Base-by-base conservation (phyloP, 495 filamentous ascomycete species). In the Aspergillus carlsbadensis region DNA sequence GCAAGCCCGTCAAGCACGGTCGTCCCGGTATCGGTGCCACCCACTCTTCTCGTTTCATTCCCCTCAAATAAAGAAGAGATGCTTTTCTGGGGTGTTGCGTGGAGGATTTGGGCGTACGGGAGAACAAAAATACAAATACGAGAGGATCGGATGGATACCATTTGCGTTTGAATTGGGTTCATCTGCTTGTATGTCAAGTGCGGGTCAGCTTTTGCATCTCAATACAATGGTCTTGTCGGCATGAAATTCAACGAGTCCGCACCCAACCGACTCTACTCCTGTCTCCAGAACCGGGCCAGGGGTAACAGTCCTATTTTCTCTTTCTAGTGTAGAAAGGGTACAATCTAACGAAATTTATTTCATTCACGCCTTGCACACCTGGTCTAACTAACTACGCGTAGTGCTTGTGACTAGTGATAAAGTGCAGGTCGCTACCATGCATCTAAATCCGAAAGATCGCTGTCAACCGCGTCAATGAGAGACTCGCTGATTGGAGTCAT, bases 1-100 rank as follows among this genome's bases (percentile, higher is more conserved):
- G 92, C 88, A 95, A 94, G 81, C 94, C 94, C 65, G 94, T 98
- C 84, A 98, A 98, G 90, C 94, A 98, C 87, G 94, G 94, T 86
- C 82, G 94, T 79, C 94, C 94, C 69, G 94, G 94, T 96, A 98
- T 98, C 78, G 94, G 94, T 92, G 94, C 94, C 69, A 98, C 94
- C 64, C 94, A 98, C 87, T 97, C 92, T 84, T 98, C 95, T 77
- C 90, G 94, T 85, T 98, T 98, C 85, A 98, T 98, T 85, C 92
- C 92, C 78, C 86, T 98, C 71, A 98, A 96, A 85, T 96, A 96
- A 87, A 83, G 72, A 70, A 66, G 57, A 66, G 70, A 71, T 64
- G 68, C 68, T 72, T 75, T 69, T 69, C 34, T 70, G 66, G 67
- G 66, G 69, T 72, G 72, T 72, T 60, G 63, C 69, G 68, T 74